Evolutionary conservation across 805 yeast species (phyloP).

Genomic region (Candida vartiovaarae): DNA sequence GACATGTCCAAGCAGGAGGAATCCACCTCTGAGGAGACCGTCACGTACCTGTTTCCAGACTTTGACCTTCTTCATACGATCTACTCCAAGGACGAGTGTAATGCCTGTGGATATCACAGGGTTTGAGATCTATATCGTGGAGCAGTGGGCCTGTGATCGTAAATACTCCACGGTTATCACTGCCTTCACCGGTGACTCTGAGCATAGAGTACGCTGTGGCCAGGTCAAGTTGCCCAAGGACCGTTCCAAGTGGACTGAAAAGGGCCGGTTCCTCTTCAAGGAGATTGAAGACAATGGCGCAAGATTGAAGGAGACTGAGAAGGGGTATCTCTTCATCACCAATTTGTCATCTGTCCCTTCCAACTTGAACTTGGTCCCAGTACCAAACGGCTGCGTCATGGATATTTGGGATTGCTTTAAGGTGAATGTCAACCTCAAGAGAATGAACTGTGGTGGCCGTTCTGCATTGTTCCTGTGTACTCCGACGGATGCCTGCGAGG

Average conservation of each 20-base stretch:
- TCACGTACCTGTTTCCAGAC: slow-evolving; percentile 44
- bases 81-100: slow-evolving; percentile 34
- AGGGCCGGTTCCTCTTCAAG: slow-evolving; percentile 52
- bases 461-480: slow-evolving; percentile 64
- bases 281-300: slow-evolving; percentile 63
- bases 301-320: slow-evolving; percentile 54
- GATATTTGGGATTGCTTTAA: slow-evolving; percentile 49
- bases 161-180: slow-evolving; percentile 61
- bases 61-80: slow-evolving; percentile 44
- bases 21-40: slow-evolving; percentile 1
- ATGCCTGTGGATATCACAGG: slow-evolving; percentile 52
- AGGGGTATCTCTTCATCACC: slow-evolving; percentile 68
- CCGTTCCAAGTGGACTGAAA: slow-evolving; percentile 26
- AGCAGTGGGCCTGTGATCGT: slow-evolving; percentile 87
- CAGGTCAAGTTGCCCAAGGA: slow-evolving; percentile 44
- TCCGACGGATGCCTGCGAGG: slow-evolving; percentile 72
- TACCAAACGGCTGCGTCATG: slow-evolving; percentile 48
- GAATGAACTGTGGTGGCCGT: slow-evolving; percentile 80
- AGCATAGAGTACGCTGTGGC: slow-evolving; percentile 55
- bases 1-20: neutral
- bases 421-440: slow-evolving; percentile 69
- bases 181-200: slow-evolving; percentile 77
- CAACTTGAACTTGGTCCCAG: slow-evolving; percentile 59
- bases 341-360: slow-evolving; percentile 79
- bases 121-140: slow-evolving; percentile 85